phyloP scores from a whole-genome alignment of 768 basidiomycete genomes.

The Megacollybia marginata region DNA sequence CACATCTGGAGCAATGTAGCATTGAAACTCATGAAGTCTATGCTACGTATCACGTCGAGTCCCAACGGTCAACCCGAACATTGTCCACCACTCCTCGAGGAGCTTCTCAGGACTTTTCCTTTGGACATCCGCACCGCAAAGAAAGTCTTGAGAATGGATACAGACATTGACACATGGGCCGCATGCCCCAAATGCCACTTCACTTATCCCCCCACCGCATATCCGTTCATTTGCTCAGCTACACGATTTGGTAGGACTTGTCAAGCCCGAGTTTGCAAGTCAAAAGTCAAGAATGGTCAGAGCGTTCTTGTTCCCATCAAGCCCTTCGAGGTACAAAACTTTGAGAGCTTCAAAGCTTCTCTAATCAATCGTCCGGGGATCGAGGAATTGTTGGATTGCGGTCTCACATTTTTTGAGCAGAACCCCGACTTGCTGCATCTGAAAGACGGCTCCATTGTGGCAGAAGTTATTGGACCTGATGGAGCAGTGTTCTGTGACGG shows the following conservation, averaged over 20 bases:
- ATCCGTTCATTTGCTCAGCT: neutral
- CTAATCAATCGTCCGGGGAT: neutral
- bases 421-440: slow-evolving; percentile 15
- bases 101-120: neutral
- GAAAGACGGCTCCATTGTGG: slow-evolving; percentile 17
- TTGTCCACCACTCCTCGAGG: neutral
- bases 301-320: neutral
- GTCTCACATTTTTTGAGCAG: neutral
- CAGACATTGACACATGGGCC: neutral
- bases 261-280: neutral
- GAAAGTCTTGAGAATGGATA: neutral
- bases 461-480: slow-evolving; percentile 18
- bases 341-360: neutral
- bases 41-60: neutral
- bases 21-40: neutral
- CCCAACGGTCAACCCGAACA: neutral
- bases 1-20: neutral
- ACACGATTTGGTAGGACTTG: neutral
- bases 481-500: slow-evolving; percentile 13
- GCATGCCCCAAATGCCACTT: neutral
- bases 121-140: neutral
- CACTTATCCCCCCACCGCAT: neutral
- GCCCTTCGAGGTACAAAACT: neutral
- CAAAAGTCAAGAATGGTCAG: neutral
- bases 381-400: neutral